These are phyloP conservation scores for Aspergillus floridensis DNA, from an alignment of 2,329 filamentous ascomycete species.

Conservation along the genomic window DNA sequence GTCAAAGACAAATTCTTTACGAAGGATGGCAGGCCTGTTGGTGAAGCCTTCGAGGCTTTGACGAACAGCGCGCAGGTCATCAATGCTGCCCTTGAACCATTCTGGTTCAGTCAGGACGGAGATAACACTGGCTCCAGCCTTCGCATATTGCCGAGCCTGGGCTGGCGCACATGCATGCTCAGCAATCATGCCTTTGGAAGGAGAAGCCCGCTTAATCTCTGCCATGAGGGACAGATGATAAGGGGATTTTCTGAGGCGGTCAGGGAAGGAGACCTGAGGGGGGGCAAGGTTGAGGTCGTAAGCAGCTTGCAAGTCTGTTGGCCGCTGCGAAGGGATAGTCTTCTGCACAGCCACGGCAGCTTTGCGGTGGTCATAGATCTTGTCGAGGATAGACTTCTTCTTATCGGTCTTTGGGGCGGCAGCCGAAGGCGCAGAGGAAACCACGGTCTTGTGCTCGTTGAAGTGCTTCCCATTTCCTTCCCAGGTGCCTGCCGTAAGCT, in stretches of 20 bases:
- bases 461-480: constrained; percentile 62
- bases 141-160: constrained; percentile 86
- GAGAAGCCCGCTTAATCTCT: constrained; percentile 94
- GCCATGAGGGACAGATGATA: constrained; percentile 93
- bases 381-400: constrained; percentile 82
- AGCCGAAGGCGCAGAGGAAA: constrained; percentile 19
- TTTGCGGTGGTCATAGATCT: constrained; percentile 81
- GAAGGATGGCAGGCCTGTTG: constrained; percentile 83
- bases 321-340: constrained; percentile 77
- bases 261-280: constrained; percentile 75
- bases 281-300: constrained; percentile 84
- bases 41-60: constrained; percentile 88
- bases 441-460: constrained; percentile 23
- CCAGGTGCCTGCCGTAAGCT: constrained; percentile 89
- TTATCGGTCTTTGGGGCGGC: constrained; percentile 45
- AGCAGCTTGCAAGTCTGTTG: constrained; percentile 77
- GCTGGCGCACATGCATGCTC: constrained; percentile 81
- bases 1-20: constrained; percentile 97
- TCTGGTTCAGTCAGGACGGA: constrained; percentile 98
- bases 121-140: constrained; percentile 93
- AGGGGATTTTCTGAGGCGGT: constrained; percentile 74
- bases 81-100: constrained; percentile 98
- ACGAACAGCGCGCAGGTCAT: constrained; percentile 83
- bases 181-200: constrained; percentile 92
- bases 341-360: constrained; percentile 77